Conservation (phyloP, 306 rosid genomes). For the Dryas drummondii region DNA sequence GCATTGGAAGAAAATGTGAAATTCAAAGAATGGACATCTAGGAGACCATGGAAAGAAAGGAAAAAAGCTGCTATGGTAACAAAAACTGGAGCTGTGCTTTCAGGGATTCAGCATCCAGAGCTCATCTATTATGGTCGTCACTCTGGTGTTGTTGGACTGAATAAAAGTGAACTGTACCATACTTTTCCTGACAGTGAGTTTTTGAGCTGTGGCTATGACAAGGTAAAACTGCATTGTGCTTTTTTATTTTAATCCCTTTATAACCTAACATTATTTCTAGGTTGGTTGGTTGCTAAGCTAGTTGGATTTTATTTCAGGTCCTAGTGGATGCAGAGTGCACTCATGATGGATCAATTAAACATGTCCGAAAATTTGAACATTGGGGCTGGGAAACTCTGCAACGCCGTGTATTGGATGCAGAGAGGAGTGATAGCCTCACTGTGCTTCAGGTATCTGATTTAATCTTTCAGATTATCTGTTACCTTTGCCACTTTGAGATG, state of each 20-base stretch:
- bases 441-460: conserved; percentile 64
- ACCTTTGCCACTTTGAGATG: neutral
- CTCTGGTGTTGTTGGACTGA: conserved; percentile 76
- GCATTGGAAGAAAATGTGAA: conserved; percentile 39
- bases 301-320: conserved; percentile 50
- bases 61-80: conserved; percentile 46
- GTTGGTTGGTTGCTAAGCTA: conserved; percentile 15
- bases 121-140: conserved; percentile 75
- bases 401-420: conserved; percentile 80
- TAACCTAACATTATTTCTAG: neutral
- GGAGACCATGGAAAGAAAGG: conserved; percentile 87
- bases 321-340: conserved; percentile 99
- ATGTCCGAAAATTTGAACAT: conserved; percentile 80
- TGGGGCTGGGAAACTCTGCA: conserved; percentile 95
- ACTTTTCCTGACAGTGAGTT: conserved; percentile 41
- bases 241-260: neutral
- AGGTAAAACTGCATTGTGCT: conserved; percentile 37
- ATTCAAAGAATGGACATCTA: conserved; percentile 82
- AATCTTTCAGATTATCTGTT: neutral
- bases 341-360: conserved; percentile 94
- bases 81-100: conserved; percentile 34
- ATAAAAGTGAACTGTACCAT: conserved; percentile 52
- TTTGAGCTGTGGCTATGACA: conserved; percentile 68
- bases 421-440: conserved; percentile 66
- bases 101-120: conserved; percentile 56